These are phyloP conservation scores for Fragaria nilgerrensis DNA, from an alignment of 306 rosid species.

Conservation along the genomic window DNA sequence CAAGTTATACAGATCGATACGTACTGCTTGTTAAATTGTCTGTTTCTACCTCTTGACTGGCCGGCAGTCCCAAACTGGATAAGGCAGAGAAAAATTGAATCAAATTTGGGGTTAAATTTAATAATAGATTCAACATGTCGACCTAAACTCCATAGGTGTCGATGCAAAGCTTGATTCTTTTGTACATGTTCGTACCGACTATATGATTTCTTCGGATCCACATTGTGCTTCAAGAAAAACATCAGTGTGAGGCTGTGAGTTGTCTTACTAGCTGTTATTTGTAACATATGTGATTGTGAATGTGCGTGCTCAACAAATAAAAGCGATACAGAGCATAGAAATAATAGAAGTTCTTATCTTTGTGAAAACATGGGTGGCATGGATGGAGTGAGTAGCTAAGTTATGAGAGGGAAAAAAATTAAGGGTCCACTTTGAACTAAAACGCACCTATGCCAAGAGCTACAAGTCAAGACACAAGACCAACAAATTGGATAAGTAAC, in stretches of 20 bases:
- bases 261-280: not conserved
- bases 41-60: not conserved
- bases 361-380: not conserved
- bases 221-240: not conserved
- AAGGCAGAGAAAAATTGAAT: not conserved
- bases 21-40: not conserved
- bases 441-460: constrained; percentile 34
- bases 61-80: not conserved
- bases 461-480: constrained; percentile 55
- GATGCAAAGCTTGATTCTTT: not conserved
- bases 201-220: not conserved
- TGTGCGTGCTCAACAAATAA: not conserved
- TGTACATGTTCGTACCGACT: not conserved
- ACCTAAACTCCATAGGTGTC: not conserved
- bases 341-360: not conserved
- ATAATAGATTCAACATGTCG: not conserved
- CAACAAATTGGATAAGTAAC: constrained; percentile 32
- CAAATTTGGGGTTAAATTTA: not conserved
- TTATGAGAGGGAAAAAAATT: not conserved
- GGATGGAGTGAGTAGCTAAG: constrained; percentile 19
- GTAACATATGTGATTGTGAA: not conserved
- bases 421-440: constrained; percentile 29
- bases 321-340: not conserved
- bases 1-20: constrained; percentile 4
- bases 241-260: not conserved